These are phyloP conservation scores for Luffa aegyptiaca DNA, from an alignment of 306 rosid genomes.

Conservation along the genomic window DNA sequence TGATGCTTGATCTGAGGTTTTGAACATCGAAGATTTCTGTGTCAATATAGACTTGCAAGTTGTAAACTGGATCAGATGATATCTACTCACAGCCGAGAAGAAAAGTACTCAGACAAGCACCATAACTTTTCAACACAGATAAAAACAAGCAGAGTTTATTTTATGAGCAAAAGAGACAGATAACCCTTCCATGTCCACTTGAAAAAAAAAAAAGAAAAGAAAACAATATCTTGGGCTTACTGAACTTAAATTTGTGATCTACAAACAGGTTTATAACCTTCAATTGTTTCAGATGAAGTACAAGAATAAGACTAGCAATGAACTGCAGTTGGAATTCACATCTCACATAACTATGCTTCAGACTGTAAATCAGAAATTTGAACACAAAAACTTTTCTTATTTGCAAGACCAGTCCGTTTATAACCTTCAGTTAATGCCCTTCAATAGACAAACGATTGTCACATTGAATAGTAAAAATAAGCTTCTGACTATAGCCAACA, in stretches of 20 bases:
- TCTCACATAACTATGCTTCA: background rate
- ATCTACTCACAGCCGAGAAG: background rate
- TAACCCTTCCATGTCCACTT: background rate
- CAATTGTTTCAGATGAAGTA: background rate
- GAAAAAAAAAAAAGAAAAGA: background rate
- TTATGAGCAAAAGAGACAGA: background rate
- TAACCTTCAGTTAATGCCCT: background rate
- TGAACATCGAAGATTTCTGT: conserved; percentile 40
- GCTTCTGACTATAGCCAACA: background rate
- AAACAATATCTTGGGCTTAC: background rate
- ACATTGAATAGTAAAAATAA: background rate
- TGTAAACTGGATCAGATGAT: background rate
- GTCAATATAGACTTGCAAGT: conserved; percentile 34
- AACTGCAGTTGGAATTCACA: background rate
- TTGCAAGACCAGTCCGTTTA: background rate
- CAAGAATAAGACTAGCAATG: background rate
- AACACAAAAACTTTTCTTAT: background rate
- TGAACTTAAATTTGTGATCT: background rate
- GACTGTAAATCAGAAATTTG: background rate
- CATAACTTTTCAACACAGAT: background rate
- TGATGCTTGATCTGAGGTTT: conserved; percentile 38
- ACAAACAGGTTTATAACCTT: background rate
- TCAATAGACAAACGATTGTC: background rate
- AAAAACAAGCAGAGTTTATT: background rate
- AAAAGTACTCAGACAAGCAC: background rate